phyloP scores from a whole-genome alignment of 345 rosid genomes.

The Clausena lansium region DNA sequence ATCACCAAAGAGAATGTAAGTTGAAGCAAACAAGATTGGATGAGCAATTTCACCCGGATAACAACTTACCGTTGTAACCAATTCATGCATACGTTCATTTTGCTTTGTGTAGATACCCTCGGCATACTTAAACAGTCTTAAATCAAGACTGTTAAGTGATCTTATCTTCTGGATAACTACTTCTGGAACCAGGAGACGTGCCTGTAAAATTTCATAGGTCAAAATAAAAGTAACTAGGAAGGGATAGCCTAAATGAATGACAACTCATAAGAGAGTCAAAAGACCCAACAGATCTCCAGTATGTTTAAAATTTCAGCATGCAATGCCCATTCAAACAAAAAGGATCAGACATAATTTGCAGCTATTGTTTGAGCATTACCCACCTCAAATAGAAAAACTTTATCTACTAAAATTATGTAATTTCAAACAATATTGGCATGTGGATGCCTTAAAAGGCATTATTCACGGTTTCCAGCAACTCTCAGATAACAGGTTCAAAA shows the following conservation, averaged over 20 bases:
- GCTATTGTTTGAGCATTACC: neutral
- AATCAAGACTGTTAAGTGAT: slow-evolving; percentile 77
- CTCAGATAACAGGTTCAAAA: neutral
- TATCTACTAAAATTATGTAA: too few species aligned
- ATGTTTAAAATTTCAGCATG: neutral
- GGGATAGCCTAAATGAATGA: neutral
- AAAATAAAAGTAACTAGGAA: neutral
- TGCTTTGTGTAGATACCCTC: slow-evolving; percentile 63
- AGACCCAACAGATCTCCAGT: neutral
- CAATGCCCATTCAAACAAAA: neutral
- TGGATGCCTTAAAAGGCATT: neutral
- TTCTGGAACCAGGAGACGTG: slow-evolving; percentile 52
- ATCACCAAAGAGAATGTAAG: neutral
- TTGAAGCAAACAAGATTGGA: neutral
- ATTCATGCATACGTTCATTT: slow-evolving; percentile 32
- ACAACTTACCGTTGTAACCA: slow-evolving; percentile 30
- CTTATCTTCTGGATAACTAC: slow-evolving; percentile 57
- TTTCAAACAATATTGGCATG: neutral
- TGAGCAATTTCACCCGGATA: neutral
- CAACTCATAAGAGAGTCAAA: neutral
- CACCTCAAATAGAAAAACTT: neutral
- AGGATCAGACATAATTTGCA: neutral
- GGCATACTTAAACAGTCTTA: slow-evolving; percentile 83
- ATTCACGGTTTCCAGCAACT: neutral
- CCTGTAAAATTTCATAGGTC: slow-evolving; percentile 43